Base-by-base conservation (phyloP, 169 alveolate species). In the Theileria annulata region DNA sequence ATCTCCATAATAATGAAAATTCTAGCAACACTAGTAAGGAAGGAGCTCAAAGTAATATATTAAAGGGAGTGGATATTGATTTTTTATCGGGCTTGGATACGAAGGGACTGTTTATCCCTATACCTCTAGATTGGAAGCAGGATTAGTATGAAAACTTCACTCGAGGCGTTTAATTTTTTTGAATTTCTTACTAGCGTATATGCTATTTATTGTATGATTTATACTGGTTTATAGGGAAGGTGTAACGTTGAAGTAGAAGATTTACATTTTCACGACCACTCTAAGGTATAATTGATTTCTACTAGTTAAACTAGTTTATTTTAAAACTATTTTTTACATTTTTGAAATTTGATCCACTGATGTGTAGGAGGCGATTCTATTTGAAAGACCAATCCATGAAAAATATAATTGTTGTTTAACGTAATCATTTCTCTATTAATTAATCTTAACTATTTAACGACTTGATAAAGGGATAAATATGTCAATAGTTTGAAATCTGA, bases 401-500 rank as follows among this genome's bases (percentile, higher is more conserved):
- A 63, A 72, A 47, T 72, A 42, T 8, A 58, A 51, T 30, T 72
- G 76, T 28, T 72, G 79, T 31, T 17, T 42, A 15, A 49, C 75
- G 79, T 72, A 56, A 56, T 17, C 13, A 17, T 42, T 42, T 42
- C 13, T 0, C 3, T 42, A 42, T 8, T 42, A 42, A 10, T 67
- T 35, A 25, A 27, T 67, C 35, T 28, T 35, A 25, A 3, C 8
- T 66, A 35, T 8, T 67, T 35, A 25, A 2, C 13, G 8, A 67
- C 12, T 19, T 2, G 25, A n/a, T 21, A n/a, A 6, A 5, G 21
- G 4, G 0, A 62, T 27, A 62, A 62, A 62, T 21, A 5, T 27
- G 19, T 27, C 10, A 9, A 10, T 47, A 82, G 89, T 19, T 37
- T 84, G 15, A 67, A 82, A 10, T 74, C 77, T 21, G 87, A 84